Evolutionary conservation across 2,329 filamentous ascomycete genomes (phyloP), one percentile per base, ranked within the genome.

Genomic region (Teratosphaeria destructans): DNA sequence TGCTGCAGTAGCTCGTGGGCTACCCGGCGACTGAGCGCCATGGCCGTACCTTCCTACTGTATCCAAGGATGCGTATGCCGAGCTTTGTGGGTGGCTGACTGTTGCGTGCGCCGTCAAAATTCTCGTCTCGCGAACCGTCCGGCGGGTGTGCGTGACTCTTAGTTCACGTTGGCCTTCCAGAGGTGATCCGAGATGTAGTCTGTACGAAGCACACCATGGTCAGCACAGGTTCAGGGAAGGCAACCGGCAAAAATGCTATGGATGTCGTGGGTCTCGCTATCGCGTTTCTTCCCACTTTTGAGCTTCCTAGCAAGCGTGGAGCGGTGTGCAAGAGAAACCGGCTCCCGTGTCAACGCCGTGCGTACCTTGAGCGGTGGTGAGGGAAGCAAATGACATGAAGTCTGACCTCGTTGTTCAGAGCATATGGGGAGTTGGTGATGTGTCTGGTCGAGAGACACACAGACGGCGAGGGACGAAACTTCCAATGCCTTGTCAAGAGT

Each of bases 121-220:
- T 49, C 11, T 32, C 7, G 43, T 49, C 43, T 49, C 43, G 43
- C 23, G 43, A 8, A n/a, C 43, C 43, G 43, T 49, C 43, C 16
- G 43, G 43, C 43, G 19, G 29, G 23, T n/a, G 43, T 19, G 19
- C 19, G 19, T 49, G 43, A 49, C 43, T 49, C 16, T 81, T 77
- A 84, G 75, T 83, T 85, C 72, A 81, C 79, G 71, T 81, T 83
- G 69, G 83, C 82, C 78, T 85, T 86, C 83, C 83, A 86, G 75
- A 86, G 79, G 78, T 86, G 83, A 78, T 86, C 83, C 80, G 82
- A 85, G 77, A 85, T 85, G 76, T 85, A 85, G 77, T 85, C 82
- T 83, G 57, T 49, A 26, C 5, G 16, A 26, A n/a, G n/a, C n/a
- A 49, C 43, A 43, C 23, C 19, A 49, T 23, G 43, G 43, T 49